A percentile compares a stretch with the other conserved stretches of the same genome.
Conservation (phyloP, 805 yeast genomes). For the Diddensiella santjacobensis region DNA sequence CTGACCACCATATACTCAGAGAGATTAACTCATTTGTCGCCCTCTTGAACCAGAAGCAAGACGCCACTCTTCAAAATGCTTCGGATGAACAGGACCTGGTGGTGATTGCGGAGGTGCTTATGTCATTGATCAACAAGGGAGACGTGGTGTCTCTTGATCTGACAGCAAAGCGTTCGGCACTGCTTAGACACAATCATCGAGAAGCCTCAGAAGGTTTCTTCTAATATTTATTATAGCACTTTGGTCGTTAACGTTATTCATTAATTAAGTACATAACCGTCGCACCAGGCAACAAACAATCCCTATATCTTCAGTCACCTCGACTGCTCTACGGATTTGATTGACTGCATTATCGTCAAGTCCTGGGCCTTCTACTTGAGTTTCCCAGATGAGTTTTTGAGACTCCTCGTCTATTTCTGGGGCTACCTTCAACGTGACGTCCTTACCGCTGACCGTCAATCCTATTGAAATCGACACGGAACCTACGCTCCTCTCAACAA, state of each 20-base stretch:
- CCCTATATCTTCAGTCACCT: background rate
- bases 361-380: background rate
- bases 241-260: too few species aligned
- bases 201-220: background rate
- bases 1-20: slow-evolving; percentile 23
- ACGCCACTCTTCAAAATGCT: slow-evolving; percentile 11
- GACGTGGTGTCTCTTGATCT: slow-evolving; percentile 18
- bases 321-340: background rate
- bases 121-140: slow-evolving; percentile 28
- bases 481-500: background rate
- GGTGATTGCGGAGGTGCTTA: slow-evolving; percentile 25
- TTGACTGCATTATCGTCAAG: background rate
- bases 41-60: slow-evolving; percentile 11
- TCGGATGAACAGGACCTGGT: slow-evolving; percentile 23
- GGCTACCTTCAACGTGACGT: background rate
- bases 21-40: slow-evolving; percentile 22
- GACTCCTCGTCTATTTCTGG: background rate
- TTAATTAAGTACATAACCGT: background rate
- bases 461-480: background rate
- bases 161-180: slow-evolving; percentile 14
- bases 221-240: too few species aligned
- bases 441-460: background rate
- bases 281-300: background rate
- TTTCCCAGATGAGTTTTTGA: background rate
- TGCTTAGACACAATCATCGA: background rate